These are phyloP conservation scores for Ceratocystis colombiana DNA, from an alignment of 2,329 filamentous ascomycete genomes.

Conservation along the genomic window DNA sequence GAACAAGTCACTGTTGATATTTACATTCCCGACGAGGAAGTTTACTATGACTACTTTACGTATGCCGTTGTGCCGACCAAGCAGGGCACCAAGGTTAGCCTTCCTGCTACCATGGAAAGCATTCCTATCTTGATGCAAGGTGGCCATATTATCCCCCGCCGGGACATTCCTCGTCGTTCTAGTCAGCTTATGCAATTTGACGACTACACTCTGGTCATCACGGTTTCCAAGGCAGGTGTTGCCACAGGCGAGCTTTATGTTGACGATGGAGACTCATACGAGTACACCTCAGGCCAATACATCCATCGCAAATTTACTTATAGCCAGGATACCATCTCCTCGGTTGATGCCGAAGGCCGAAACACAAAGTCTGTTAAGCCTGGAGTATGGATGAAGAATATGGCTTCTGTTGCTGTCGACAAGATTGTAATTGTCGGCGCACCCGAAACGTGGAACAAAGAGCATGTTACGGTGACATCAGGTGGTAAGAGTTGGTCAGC, in stretches of 20 bases:
- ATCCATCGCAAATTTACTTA: slow-evolving; percentile 76
- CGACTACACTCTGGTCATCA: slow-evolving; percentile 83
- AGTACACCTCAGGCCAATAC: slow-evolving; percentile 74
- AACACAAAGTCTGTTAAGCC: slow-evolving; percentile 47
- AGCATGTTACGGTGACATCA: slow-evolving; percentile 47
- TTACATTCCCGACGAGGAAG: slow-evolving; percentile 78
- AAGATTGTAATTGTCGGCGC: slow-evolving; percentile 76
- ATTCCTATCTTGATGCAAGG: slow-evolving; percentile 87
- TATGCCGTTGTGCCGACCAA: slow-evolving; percentile 62
- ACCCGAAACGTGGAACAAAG: slow-evolving; percentile 57
- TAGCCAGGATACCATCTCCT: slow-evolving; percentile 50
- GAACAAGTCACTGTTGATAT: slow-evolving; percentile 63
- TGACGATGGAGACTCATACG: slow-evolving; percentile 89
- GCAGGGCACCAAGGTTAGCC: slow-evolving; percentile 57
- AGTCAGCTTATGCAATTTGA: slow-evolving; percentile 86
- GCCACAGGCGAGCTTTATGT: slow-evolving; percentile 75
- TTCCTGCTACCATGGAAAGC: slow-evolving; percentile 71
- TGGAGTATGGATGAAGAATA: slow-evolving; percentile 65
- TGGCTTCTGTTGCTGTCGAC: slow-evolving; percentile 69
- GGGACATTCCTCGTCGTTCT: slow-evolving; percentile 77
- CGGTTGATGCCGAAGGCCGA: slow-evolving; percentile 53
- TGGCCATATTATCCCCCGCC: slow-evolving; percentile 82
- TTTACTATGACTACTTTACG: slow-evolving; percentile 93
- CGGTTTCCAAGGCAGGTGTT: slow-evolving; percentile 37
- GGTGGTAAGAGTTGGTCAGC: slow-evolving; percentile 46